Evolutionary conservation across 2,329 filamentous ascomycete species (phyloP).

Genomic region (Drechslerella stenobrocha): DNA sequence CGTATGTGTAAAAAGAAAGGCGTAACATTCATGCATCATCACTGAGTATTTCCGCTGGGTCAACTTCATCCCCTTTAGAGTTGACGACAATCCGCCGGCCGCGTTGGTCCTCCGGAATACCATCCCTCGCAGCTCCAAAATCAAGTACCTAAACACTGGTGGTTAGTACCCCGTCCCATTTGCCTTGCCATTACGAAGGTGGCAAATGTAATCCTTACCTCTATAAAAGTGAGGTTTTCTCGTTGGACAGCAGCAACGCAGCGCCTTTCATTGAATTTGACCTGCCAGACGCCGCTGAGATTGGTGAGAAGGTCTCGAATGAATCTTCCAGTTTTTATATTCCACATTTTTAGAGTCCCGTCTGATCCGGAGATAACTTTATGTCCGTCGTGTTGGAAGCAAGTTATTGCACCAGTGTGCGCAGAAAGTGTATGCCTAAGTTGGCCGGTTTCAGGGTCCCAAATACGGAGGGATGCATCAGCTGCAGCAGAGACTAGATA

Average conservation of each 20-base stretch:
- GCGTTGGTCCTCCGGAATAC: constrained; percentile 73
- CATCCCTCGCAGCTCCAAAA: constrained; percentile 91
- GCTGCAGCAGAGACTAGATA: constrained; percentile 92
- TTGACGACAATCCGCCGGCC: constrained; percentile 76
- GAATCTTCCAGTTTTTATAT: constrained; percentile 87
- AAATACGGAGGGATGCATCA: constrained; percentile 91
- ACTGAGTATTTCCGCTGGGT: constrained; percentile 39
- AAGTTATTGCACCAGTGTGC: constrained; percentile 96
- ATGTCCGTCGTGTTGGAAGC: constrained; percentile 94
- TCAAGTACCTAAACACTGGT: constrained; percentile 77
- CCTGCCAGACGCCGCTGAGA: constrained; percentile 96
- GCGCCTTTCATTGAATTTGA: constrained; percentile 91
- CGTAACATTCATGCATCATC: constrained; percentile 27
- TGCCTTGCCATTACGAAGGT: background rate
- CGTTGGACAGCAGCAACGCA: constrained; percentile 96
- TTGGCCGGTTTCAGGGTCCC: constrained; percentile 90
- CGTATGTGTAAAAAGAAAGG: background rate
- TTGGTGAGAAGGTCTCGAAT: constrained; percentile 90
- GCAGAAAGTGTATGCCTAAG: constrained; percentile 89
- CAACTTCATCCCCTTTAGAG: constrained; percentile 51
- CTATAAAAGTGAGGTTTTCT: constrained; percentile 88
- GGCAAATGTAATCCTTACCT: constrained; percentile 65
- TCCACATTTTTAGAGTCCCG: constrained; percentile 97
- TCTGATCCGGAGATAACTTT: constrained; percentile 98
- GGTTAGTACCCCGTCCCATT: background rate